Evolutionary conservation across 208 protist species (phyloP).

Genomic region (Angomonas deanei): DNA sequence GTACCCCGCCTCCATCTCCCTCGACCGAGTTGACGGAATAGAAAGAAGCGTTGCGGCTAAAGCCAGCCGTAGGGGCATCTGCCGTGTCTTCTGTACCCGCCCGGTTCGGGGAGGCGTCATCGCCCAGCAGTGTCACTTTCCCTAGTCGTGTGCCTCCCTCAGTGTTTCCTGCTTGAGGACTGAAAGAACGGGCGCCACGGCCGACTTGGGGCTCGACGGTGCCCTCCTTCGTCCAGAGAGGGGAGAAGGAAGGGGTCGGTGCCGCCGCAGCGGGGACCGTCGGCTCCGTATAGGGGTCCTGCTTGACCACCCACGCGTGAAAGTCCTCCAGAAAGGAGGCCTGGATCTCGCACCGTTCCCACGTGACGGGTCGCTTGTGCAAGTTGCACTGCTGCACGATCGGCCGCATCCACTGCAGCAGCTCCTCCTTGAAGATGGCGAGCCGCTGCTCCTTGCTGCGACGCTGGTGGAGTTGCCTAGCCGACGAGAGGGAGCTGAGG

Average conservation of each 20-base stretch:
- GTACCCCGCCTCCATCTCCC: neutral
- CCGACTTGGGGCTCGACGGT: neutral
- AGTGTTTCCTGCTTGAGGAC: too few relatives aligned
- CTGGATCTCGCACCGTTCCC: constrained; percentile 35
- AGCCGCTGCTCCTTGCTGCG: constrained; percentile 18
- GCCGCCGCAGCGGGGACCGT: neutral
- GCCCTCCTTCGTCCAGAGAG: neutral
- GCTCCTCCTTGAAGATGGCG: constrained; percentile 22
- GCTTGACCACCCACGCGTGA: constrained; percentile 19
- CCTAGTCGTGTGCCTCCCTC: too few relatives aligned
- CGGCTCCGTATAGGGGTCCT: neutral
- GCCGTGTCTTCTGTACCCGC: too few relatives aligned
- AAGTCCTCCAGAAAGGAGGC: constrained; percentile 26
- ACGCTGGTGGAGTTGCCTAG: constrained; percentile 9
- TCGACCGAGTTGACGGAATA: neutral
- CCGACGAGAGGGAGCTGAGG: neutral
- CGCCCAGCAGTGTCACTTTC: too few relatives aligned
- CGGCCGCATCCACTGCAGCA: constrained; percentile 28
- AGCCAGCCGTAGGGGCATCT: too few relatives aligned
- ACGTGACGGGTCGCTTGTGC: constrained; percentile 9
- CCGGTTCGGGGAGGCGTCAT: too few relatives aligned
- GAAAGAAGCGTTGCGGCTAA: neutral
- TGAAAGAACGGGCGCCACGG: too few relatives aligned
- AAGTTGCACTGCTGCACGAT: constrained; percentile 26
- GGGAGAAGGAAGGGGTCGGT: neutral